phyloP scores from a whole-genome alignment of 2,329 filamentous ascomycete species.

The Aspergillus niger region DNA sequence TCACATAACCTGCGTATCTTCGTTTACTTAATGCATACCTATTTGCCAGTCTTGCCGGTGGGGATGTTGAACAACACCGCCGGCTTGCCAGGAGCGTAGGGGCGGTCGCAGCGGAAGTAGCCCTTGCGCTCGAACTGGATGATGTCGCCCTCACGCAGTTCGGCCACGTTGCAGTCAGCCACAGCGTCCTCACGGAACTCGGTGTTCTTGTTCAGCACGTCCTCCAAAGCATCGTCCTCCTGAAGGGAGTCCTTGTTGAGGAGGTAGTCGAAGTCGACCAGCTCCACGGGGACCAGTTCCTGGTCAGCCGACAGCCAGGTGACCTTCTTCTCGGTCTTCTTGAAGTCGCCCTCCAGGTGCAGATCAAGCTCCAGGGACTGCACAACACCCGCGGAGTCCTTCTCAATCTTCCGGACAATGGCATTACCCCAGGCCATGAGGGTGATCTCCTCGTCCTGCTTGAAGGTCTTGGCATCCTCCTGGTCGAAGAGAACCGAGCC shows the following conservation, averaged over 20 bases:
- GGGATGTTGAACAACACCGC: constrained; percentile 71
- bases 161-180: constrained; percentile 77
- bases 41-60: constrained; percentile 58
- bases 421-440: constrained; percentile 89
- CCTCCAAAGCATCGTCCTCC: constrained; percentile 81
- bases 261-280: constrained; percentile 93
- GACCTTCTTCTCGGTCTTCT: constrained; percentile 94
- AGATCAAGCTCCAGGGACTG: constrained; percentile 76
- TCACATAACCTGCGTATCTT: neutral
- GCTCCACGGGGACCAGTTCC: constrained; percentile 75
- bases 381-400: constrained; percentile 58
- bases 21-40: constrained; percentile 12
- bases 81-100: constrained; percentile 59
- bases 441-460: constrained; percentile 85
- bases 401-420: constrained; percentile 53
- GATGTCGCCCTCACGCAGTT: constrained; percentile 82
- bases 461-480: constrained; percentile 78
- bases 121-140: constrained; percentile 94
- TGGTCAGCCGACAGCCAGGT: constrained; percentile 85
- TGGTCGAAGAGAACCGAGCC: constrained; percentile 79
- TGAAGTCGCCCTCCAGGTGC: constrained; percentile 90
- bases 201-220: constrained; percentile 76
- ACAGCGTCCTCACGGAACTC: constrained; percentile 72
- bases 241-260: constrained; percentile 94
- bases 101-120: constrained; percentile 80